Evolutionary conservation across 192 early-diverging fungal genomes (phyloP).

Genomic region (Physocladia obscura): DNA sequence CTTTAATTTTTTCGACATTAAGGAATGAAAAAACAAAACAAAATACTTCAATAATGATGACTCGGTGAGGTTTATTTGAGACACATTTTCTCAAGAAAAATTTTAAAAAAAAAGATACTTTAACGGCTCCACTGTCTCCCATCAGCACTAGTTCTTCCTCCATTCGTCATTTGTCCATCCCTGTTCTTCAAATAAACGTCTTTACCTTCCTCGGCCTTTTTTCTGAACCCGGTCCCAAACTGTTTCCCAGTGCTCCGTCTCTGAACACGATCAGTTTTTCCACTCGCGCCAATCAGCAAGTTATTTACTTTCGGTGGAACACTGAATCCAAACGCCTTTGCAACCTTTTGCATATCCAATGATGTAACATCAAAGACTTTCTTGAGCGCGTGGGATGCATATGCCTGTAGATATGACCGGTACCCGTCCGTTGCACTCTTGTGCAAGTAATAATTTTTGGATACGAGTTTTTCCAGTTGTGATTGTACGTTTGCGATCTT

Average conservation of each 20-base stretch:
- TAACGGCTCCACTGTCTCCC: slow-evolving; percentile 47
- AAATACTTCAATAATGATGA: no score
- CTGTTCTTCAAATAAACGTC: slow-evolving; percentile 33
- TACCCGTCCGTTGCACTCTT: slow-evolving; percentile 94
- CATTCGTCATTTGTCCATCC: slow-evolving; percentile 6
- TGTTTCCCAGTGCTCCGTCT: slow-evolving; percentile 17
- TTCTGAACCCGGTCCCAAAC: slow-evolving; percentile 34
- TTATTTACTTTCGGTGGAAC: slow-evolving; percentile 93
- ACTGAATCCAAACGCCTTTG: slow-evolving; percentile 91
- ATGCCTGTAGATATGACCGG: slow-evolving; percentile 92
- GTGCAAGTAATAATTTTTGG: slow-evolving; percentile 98
- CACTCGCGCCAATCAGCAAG: slow-evolving; percentile 51
- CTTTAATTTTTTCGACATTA: no score
- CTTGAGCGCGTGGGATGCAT: slow-evolving; percentile 93
- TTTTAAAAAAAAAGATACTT: neutral
- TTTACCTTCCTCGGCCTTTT: slow-evolving; percentile 16
- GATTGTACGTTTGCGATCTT: slow-evolving; percentile 97
- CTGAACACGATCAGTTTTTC: slow-evolving; percentile 47
- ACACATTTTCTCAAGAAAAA: no score
- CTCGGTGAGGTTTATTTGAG: no score
- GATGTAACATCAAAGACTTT: slow-evolving; percentile 91
- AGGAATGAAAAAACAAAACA: no score
- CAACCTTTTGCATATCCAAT: slow-evolving; percentile 89
- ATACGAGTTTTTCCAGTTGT: slow-evolving; percentile 93
- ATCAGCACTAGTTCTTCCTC: slow-evolving; percentile 31